Conservation (phyloP, 345 rosid species). For the Dovyalis caffra region DNA sequence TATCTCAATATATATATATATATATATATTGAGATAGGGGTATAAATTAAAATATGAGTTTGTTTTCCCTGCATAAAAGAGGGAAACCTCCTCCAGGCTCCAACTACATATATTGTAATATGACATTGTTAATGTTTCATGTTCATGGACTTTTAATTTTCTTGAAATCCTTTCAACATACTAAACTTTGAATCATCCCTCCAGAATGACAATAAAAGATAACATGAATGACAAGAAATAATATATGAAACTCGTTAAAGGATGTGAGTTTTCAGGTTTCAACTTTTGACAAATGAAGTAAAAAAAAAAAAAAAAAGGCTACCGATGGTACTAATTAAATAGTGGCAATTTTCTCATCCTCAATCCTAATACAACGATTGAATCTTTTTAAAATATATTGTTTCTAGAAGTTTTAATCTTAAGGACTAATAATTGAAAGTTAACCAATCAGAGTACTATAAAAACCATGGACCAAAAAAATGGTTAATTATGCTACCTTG, state of each 20-base stretch:
- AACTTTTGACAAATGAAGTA: background rate
- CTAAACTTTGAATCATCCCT: background rate
- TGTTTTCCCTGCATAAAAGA: too few species aligned
- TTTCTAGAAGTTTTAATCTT: too few species aligned
- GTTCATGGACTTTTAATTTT: background rate
- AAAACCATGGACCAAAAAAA: background rate
- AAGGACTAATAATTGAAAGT: too few species aligned
- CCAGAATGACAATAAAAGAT: background rate
- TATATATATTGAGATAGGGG: too few species aligned
- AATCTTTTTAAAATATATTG: too few species aligned
- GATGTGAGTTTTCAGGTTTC: background rate
- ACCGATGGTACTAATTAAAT: background rate
- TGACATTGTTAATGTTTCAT: too few species aligned
- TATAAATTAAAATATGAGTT: too few species aligned
- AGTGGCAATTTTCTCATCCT: background rate
- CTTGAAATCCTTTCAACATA: background rate
- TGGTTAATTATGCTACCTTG: constrained; percentile 41
- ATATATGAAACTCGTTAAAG: background rate
- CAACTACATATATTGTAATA: too few species aligned
- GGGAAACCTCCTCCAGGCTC: too few species aligned
- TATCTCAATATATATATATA: too few species aligned
- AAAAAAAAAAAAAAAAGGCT: background rate
- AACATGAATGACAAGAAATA: background rate
- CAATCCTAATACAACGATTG: background rate
- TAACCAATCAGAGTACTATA: too few species aligned